A percentile compares a stretch with the other conserved stretches of the same genome.
Evolutionary conservation across 1,284 basidiomycete genomes (phyloP).

Genomic region (Naganishia sp.): DNA sequence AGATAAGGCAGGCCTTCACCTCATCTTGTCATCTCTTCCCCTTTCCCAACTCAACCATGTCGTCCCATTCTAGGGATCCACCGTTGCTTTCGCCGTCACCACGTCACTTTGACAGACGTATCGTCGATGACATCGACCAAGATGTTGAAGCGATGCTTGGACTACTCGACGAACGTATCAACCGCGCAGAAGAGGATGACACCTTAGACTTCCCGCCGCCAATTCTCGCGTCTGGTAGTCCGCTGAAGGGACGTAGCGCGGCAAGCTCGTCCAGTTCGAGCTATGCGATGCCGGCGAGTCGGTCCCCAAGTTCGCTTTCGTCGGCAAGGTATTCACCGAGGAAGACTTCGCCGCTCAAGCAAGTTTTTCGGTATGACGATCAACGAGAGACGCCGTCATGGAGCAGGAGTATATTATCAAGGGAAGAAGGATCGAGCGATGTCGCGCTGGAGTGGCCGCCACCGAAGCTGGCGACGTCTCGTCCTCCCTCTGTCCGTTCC

Average conservation of each 20-base stretch:
- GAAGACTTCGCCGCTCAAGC: slow-evolving; percentile 2
- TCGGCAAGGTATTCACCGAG: background rate
- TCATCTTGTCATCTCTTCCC: background rate
- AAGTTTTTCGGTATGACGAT: background rate
- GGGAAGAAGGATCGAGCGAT: background rate
- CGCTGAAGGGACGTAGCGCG: background rate
- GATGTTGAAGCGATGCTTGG: slow-evolving; percentile 31
- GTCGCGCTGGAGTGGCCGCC: background rate
- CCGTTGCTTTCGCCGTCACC: slow-evolving; percentile 9
- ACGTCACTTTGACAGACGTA: slow-evolving; percentile 13
- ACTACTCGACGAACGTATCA: slow-evolving; percentile 1
- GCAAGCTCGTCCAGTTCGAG: background rate
- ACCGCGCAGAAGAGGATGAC: background rate
- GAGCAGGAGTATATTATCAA: slow-evolving; percentile 8
- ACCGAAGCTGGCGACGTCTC: slow-evolving; percentile 1
- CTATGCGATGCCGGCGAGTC: background rate
- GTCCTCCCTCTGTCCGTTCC: background rate
- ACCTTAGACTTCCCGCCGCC: slow-evolving; percentile 16
- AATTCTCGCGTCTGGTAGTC: slow-evolving; percentile 10
- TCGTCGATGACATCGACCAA: slow-evolving; percentile 24
- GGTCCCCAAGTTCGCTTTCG: background rate
- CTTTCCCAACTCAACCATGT: background rate
- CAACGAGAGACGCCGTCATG: background rate
- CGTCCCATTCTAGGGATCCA: slow-evolving; percentile 2
- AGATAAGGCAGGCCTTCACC: background rate